These are phyloP conservation scores for Ophiostoma australiae DNA, from an alignment of 2,329 filamentous ascomycete species.

Conservation along the genomic window DNA sequence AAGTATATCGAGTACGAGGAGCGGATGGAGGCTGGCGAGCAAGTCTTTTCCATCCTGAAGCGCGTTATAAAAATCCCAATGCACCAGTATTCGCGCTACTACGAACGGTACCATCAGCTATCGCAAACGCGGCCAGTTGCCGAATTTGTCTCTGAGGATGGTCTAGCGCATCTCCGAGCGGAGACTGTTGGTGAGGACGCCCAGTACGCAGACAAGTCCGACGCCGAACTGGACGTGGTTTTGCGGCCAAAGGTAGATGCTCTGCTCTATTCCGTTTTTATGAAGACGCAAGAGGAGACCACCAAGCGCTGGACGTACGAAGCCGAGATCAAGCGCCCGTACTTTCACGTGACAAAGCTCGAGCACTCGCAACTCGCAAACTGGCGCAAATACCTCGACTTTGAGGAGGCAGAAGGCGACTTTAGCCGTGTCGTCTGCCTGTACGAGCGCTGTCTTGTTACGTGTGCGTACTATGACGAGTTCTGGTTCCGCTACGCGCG, in stretches of 20 bases:
- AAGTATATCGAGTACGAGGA: constrained; percentile 98
- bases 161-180: constrained; percentile 61
- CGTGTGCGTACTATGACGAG: constrained; percentile 91
- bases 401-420: constrained; percentile 81
- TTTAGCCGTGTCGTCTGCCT: constrained; percentile 71
- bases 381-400: constrained; percentile 96
- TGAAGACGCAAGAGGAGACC: constrained; percentile 77
- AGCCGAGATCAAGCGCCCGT: constrained; percentile 88
- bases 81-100: constrained; percentile 94
- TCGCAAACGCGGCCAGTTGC: constrained; percentile 66
- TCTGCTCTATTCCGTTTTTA: constrained; percentile 75
- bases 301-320: constrained; percentile 94
- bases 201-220: constrained; percentile 51
- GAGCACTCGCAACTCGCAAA: constrained; percentile 79
- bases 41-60: constrained; percentile 75
- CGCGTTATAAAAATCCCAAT: constrained; percentile 86
- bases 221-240: constrained; percentile 77
- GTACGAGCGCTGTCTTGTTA: constrained; percentile 90
- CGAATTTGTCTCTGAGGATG: constrained; percentile 67
- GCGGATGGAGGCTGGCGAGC: constrained; percentile 75
- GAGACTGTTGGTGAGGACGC: constrained; percentile 60
- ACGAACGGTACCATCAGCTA: constrained; percentile 78
- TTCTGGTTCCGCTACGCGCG: constrained; percentile 97
- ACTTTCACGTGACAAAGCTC: constrained; percentile 92
- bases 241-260: constrained; percentile 74